Base-by-base conservation (phyloP, 495 filamentous ascomycete species). In the Lindgomyces ingoldianus region DNA sequence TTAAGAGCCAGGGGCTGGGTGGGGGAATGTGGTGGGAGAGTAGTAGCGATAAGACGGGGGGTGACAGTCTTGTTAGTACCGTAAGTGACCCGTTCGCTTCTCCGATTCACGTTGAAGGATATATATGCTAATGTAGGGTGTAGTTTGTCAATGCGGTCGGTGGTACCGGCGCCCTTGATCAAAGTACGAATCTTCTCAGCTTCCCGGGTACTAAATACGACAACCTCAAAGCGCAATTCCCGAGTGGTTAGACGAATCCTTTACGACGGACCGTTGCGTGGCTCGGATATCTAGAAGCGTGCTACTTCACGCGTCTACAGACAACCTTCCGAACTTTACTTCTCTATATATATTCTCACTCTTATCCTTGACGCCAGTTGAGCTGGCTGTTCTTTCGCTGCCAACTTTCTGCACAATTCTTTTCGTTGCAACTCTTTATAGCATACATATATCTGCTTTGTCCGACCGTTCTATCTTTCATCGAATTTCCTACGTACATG, bases 1-100 rank as follows among this genome's bases (percentile, higher is more conserved):
- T 96, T 48, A 72, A 76, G 67, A 64, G 77, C 6, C 80, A 79
- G 54, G 83, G 85, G 4, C 80, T 96, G 10, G 91, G 89, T 2
- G 91, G 93, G 12, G 86, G 82, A 0, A 93, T 96, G 85, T 96
- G 89, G 82, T 97, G 93, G 92, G 92, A 96, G 76, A 87, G 84
- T 29, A 89, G 85, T 73, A 84, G 82, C 25, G 93, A 96, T 71
- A 88, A 84, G 72, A 72, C 47, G 1, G 84, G 82, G 3, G 27
- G 24, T 21, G 70, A 68, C 1, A 70, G 67, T 54, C 58, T 72
- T 41, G 67, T 73, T 51, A 21, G 44, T 19, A 69, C 65, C 3
- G 64, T 70, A 51, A 55, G 64, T 62, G 9, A 10, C n/a, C 52
- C 19, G 26, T 25, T 57, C 8, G 27, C 4, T 42, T 45, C 33